Base-by-base conservation (phyloP, 805 yeast species). In the Ogataea corticis region DNA sequence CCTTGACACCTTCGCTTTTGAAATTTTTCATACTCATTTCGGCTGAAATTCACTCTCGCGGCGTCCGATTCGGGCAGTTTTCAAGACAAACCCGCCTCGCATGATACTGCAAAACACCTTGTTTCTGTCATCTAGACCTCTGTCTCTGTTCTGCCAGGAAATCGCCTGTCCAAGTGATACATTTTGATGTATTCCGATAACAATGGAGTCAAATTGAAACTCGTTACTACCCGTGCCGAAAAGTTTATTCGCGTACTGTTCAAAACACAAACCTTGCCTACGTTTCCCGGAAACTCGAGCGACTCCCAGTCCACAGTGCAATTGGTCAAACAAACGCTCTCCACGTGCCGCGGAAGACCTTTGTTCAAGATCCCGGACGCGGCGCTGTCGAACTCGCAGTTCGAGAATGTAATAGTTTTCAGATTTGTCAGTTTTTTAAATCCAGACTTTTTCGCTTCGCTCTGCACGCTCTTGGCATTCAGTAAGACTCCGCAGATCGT, bases 101-200 rank as follows among this genome's bases (percentile, higher is more conserved):
- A 21, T 21, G 25, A 21, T 21, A 21, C 25, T 21, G 25, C 25
- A 21, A 6, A 21, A 21, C 25, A 9, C 25, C 9, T 9, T 21
- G 9, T 10, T 31, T 14, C 33, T 31, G 33, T 18, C 36, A 13
- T 33, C 25, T 18, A 17, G 36, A 15, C 16, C 16, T 31, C 33
- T 14, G 18, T 31, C 11, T 21, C 31, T 28, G 31, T n/a, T 11
- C 14, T 7, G 14, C 4, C 6, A 13, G 16, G 5, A 33, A 45
- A 45, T 18, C 36, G 35, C 14, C 46, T 43, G 30, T 49, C 53
- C 11, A 51, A 35, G 33, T 51, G 52, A 28, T 51, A 51, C 30
- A 51, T 51, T 33, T 51, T 51, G 39, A 51, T 47, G 21, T 44
- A 51, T 23, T 51, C 55, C 5, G 55, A 51, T n/a, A 51, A 33